Base-by-base conservation (phyloP, 805 yeast species). In the Wickerhamomyces tratensis region DNA sequence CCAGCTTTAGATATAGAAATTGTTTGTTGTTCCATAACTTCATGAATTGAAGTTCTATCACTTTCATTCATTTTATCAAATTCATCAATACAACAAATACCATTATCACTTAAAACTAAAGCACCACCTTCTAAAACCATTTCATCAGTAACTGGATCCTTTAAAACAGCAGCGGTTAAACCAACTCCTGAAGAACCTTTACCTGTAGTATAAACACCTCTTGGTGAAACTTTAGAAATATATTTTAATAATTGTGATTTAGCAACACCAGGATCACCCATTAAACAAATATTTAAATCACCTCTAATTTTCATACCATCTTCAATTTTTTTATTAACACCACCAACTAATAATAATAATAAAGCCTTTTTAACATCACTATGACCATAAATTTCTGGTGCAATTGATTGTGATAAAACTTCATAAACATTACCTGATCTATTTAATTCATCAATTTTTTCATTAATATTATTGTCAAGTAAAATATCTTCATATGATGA, bases 221-320 rank as follows among this genome's bases (percentile, higher is more conserved):
- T 75, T 30, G 98, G 98, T 5, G 98, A 93, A 42, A 93, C 84
- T 54, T 89, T 87, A 46, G 87, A 74, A 50, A 93, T 86, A 33
- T 94, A 83, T 61, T 93, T 93, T 49, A 93, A 71, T 57, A 93
- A 69, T 72, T 93, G 98, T 4, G 98, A 93, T 65, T 93, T 93
- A 57, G 98, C 98, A 42, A 93, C 98, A 71, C 98, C 98, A 36
- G 98, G 98, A 59, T 93, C 98, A 54, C 98, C 98, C 97, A 93
- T 91, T 41, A 93, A 72, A 67, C 97, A 83, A 43, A 93, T 76
- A 58, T 93, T 93, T 52, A 93, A 86, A 61, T 93, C 98, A 56
- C 98, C 98, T 69, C 99, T 81, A 56, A 93, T 93, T 57, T 83
- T 79, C 86, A 93, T 79, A 50, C 99, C 99, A 65, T 93, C 98